Evolutionary conservation across 2,329 filamentous ascomycete species (phyloP).

Genomic region (Capronia coronata): DNA sequence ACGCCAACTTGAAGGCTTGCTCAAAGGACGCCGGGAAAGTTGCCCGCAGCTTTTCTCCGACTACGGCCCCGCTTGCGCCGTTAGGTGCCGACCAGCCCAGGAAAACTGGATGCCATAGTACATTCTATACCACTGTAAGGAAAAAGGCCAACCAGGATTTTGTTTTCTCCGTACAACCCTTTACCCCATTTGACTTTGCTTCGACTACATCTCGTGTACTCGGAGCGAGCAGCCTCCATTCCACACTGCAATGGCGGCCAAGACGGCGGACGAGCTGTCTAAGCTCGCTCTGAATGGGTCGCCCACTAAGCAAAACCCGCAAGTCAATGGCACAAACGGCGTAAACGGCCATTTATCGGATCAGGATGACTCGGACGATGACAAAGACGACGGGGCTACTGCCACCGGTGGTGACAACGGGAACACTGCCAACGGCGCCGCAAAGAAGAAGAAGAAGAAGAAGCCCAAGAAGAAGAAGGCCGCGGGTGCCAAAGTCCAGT

Average conservation of each 20-base stretch:
- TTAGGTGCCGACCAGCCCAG: too few species aligned
- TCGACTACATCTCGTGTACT: too few species aligned
- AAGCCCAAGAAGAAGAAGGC: constrained; percentile 66
- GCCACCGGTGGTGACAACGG: constrained; percentile 38
- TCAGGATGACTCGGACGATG: constrained; percentile 50
- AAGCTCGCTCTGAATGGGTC: constrained; percentile 32
- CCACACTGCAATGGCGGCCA: constrained; percentile 24
- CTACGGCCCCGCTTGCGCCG: constrained; percentile 1
- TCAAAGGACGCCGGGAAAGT: neutral
- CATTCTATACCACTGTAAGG: neutral
- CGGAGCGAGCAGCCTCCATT: neutral
- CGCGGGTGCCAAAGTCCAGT: constrained; percentile 59
- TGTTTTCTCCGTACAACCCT: too few species aligned
- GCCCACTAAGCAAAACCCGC: constrained; percentile 27
- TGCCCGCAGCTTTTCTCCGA: constrained; percentile 7
- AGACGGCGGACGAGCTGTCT: constrained; percentile 28
- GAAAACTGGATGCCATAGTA: neutral
- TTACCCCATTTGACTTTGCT: too few species aligned
- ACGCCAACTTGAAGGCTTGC: too few species aligned
- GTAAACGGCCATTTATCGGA: constrained; percentile 44
- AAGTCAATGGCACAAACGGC: constrained; percentile 29
- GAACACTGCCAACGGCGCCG: constrained; percentile 29
- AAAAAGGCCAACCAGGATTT: neutral
- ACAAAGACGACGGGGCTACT: constrained; percentile 45
- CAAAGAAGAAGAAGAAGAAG: constrained; percentile 80